phyloP scores from a whole-genome alignment of 164 flowering plant species.

The Aristolochia fimbriata region DNA sequence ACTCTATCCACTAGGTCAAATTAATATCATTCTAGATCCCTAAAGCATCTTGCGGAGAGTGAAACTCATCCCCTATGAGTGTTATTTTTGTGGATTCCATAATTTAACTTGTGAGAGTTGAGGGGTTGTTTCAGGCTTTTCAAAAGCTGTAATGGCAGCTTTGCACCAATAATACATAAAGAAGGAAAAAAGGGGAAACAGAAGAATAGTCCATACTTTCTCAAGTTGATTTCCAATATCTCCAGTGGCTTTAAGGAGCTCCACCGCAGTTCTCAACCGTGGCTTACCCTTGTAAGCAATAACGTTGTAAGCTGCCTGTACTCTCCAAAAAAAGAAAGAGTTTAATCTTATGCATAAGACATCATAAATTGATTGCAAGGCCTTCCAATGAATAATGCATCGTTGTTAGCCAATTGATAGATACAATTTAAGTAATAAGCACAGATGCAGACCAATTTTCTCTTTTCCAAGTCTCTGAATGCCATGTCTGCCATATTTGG shows the following conservation, averaged over 20 bases:
- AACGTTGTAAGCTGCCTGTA: slow-evolving; percentile 68
- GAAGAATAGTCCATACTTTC: slow-evolving; percentile 36
- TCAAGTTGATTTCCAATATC: slow-evolving; percentile 58
- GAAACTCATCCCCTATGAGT: no score
- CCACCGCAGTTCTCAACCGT: slow-evolving; percentile 70
- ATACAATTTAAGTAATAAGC: neutral
- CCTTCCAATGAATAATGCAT: no score
- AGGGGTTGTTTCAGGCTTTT: no score
- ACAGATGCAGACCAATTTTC: slow-evolving; percentile 38
- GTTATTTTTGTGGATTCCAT: no score
- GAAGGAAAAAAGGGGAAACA: neutral
- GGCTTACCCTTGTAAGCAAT: slow-evolving; percentile 81
- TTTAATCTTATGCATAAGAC: no score
- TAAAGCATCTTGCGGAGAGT: no score
- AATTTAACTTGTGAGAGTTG: no score
- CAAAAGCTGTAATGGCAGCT: no score
- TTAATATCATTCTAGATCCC: no score
- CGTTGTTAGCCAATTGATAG: neutral
- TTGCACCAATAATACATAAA: neutral
- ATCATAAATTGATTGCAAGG: no score
- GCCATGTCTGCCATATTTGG: slow-evolving; percentile 76
- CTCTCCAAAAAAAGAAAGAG: neutral
- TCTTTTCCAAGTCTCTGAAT: slow-evolving; percentile 62
- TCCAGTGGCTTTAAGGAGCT: slow-evolving; percentile 60
- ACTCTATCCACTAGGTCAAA: no score